phyloP scores from a whole-genome alignment of 805 yeast species.

The Martiniozyma abietophila region DNA sequence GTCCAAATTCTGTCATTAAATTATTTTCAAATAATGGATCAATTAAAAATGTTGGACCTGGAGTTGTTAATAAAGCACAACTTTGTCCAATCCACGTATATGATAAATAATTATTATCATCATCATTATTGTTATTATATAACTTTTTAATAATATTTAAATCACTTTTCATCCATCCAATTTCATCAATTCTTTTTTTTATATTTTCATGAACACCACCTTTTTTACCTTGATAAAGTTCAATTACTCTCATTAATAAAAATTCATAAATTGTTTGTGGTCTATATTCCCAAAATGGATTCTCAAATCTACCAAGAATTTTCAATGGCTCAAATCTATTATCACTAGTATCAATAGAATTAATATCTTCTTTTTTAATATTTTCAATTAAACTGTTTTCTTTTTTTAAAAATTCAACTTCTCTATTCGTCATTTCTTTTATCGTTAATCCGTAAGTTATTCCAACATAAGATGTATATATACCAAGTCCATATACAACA shows the following conservation, averaged over 20 bases:
- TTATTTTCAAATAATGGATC: constrained; percentile 75
- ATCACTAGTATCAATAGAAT: constrained; percentile 2
- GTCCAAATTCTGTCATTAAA: constrained; percentile 63
- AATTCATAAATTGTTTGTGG: constrained; percentile 87
- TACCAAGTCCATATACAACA: constrained; percentile 32
- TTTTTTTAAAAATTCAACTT: constrained; percentile 11
- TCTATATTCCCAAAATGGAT: constrained; percentile 85
- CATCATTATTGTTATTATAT: constrained; percentile 15
- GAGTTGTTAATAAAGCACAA: constrained; percentile 57
- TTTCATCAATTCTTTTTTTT: constrained; percentile 38
- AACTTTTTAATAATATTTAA: constrained; percentile 29
- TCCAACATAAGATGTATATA: constrained; percentile 59
- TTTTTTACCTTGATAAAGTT: constrained; percentile 36
- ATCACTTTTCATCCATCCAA: constrained; percentile 57
- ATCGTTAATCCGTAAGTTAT: constrained; percentile 50
- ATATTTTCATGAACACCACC: constrained; percentile 48
- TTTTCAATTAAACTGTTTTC: too few species aligned
- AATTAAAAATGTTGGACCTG: constrained; percentile 48
- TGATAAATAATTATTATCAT: constrained; percentile 36
- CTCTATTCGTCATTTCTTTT: constrained; percentile 40
- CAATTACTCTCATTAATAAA: constrained; percentile 60
- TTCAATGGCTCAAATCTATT: constrained; percentile 36
- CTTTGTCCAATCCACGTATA: constrained; percentile 94
- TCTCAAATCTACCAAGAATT: constrained; percentile 75
- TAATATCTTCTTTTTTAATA: constrained; percentile 3